phyloP scores from a whole-genome alignment of 139 green algal species.

The Coelastrella sp. region DNA sequence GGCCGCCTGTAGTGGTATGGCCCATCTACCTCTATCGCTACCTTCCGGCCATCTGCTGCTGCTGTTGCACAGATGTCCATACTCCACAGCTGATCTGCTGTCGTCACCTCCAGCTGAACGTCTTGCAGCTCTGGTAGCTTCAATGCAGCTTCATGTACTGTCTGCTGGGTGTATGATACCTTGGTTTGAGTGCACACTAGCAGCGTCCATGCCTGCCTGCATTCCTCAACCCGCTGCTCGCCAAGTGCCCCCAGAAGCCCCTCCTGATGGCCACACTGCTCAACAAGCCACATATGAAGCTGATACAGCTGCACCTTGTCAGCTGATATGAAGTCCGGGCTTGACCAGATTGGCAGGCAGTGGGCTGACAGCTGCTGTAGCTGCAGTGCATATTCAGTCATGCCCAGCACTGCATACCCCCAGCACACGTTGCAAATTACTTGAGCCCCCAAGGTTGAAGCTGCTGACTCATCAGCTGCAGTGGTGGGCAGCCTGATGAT shows the following conservation, averaged over 20 bases:
- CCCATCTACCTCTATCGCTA: conserved; percentile 5
- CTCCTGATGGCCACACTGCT: neutral
- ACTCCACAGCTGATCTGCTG: neutral
- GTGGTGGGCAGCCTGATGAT: neutral
- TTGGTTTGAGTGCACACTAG: neutral
- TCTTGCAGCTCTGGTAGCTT: neutral
- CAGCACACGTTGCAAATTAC: conserved; percentile 24
- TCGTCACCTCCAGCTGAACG: neutral
- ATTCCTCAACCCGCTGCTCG: conserved; percentile 1
- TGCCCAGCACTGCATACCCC: neutral
- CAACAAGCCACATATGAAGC: conserved; percentile 34
- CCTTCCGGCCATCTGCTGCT: neutral
- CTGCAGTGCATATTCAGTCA: neutral
- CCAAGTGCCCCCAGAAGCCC: neutral
- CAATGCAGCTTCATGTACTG: neutral
- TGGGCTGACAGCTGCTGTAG: neutral
- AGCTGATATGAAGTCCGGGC: neutral
- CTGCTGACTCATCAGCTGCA: neutral
- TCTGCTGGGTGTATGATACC: neutral
- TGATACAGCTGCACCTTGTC: conserved; percentile 40
- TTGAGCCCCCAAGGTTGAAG: neutral
- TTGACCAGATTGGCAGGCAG: neutral
- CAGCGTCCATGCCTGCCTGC: neutral
- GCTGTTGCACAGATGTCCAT: neutral
- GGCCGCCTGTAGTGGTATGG: conserved; percentile 4